Evolutionary conservation across 2,329 filamentous ascomycete species (phyloP).

Genomic region (Proliferodiscus dingleyae): DNA sequence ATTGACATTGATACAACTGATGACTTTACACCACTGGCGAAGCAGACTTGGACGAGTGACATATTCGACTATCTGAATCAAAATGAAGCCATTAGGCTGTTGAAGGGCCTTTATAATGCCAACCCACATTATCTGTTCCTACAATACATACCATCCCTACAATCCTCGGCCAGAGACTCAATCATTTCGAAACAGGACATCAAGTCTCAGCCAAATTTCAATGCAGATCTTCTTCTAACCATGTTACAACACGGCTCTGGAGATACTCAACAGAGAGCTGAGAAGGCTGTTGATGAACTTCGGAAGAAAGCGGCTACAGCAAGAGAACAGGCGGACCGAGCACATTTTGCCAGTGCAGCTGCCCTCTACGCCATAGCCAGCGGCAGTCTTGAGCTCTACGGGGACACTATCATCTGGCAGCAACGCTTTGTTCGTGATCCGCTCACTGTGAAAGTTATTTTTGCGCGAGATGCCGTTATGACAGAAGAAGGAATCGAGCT

Average conservation of each 20-base stretch:
- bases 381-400: constrained; percentile 29
- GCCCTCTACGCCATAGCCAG: constrained; percentile 31
- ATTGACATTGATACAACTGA: constrained; percentile 11
- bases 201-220: constrained; percentile 5
- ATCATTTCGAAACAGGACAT: constrained; percentile 6
- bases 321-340: constrained; percentile 29
- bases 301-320: constrained; percentile 13
- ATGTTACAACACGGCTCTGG: constrained; percentile 7
- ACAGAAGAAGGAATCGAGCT: constrained; percentile 25
- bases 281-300: constrained; percentile 10
- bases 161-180: background rate
- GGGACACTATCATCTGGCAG: constrained; percentile 32
- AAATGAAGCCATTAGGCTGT: constrained; percentile 7
- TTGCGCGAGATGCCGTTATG: constrained; percentile 15
- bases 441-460: constrained; percentile 27
- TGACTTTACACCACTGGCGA: constrained; percentile 7
- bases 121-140: too few relatives aligned
- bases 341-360: constrained; percentile 27
- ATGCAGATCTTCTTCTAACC: constrained; percentile 11
- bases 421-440: constrained; percentile 35
- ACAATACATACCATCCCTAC: constrained; percentile 6
- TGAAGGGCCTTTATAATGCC: constrained; percentile 5
- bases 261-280: constrained; percentile 3
- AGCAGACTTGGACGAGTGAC: constrained; percentile 10
- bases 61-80: constrained; percentile 9